Percentiles rank a stretch among this genome's conserved stretches.
Conservation (phyloP, 2,329 filamentous ascomycete genomes). For the Teratosphaeria epicoccoides region DNA sequence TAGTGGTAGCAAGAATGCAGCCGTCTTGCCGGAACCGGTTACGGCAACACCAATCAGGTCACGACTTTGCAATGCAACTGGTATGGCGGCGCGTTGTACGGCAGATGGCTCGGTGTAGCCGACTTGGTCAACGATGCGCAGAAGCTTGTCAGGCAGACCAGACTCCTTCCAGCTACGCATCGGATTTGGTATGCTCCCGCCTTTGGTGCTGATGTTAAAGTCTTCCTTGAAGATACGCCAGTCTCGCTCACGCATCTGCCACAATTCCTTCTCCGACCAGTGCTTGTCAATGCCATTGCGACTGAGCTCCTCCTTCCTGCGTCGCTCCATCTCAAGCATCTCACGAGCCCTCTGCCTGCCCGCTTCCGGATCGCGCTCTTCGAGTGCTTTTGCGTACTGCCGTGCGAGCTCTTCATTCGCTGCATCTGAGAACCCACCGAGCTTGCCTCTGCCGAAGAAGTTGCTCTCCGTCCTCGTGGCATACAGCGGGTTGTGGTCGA, state of each 20-base stretch:
- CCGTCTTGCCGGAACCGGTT: conserved; percentile 97
- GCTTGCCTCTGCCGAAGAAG: conserved; percentile 57
- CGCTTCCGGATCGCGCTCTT: conserved; percentile 63
- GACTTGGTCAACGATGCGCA: conserved; percentile 72
- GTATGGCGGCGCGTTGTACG: conserved; percentile 89
- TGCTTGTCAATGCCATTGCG: conserved; percentile 77
- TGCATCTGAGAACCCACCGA: conserved; percentile 57
- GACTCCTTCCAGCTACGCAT: conserved; percentile 95
- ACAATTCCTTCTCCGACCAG: conserved; percentile 87
- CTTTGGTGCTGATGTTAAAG: conserved; percentile 92
- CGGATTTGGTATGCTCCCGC: conserved; percentile 81
- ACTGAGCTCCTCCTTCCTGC: conserved; percentile 59
- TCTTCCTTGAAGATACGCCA: conserved; percentile 99
- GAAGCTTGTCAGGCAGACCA: conserved; percentile 60
- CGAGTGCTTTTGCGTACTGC: conserved; percentile 57
- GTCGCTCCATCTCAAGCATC: conserved; percentile 74
- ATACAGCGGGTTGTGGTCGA: conserved; percentile 73
- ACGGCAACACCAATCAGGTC: conserved; percentile 98
- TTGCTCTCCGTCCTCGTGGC: conserved; percentile 54
- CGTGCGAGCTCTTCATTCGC: conserved; percentile 39
- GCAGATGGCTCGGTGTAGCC: conserved; percentile 88
- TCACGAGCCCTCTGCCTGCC: conserved; percentile 66
- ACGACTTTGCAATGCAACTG: conserved; percentile 81
- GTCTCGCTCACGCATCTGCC: conserved; percentile 92
- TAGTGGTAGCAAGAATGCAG: conserved; percentile 82